phyloP scores from a whole-genome alignment of 2,329 filamentous ascomycete species.

The Hymenoscyphus scutula region DNA sequence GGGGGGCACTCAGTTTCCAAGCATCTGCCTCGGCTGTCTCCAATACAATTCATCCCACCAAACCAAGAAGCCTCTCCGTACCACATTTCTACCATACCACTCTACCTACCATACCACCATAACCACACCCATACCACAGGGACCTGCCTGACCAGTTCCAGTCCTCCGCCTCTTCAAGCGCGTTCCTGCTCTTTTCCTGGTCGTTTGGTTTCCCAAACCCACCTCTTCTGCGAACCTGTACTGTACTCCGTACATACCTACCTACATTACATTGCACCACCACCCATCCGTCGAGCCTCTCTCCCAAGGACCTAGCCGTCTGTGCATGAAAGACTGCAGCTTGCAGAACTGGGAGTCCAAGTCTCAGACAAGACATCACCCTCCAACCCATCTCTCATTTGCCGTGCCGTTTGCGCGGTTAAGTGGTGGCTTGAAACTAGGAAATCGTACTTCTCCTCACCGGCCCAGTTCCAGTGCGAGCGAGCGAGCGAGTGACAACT shows the following conservation, averaged over 20 bases:
- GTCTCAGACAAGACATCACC: conserved; percentile 21
- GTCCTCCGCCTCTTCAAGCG: conserved; percentile 15
- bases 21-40: not conserved
- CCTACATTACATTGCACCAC: not conserved
- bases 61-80: not conserved
- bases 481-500: too few species aligned
- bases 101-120: conserved; percentile 12
- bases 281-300: conserved; percentile 8
- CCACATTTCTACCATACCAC: not conserved
- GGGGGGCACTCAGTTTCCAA: not conserved
- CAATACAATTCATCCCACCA: not conserved
- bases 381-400: not conserved
- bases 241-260: not conserved
- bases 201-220: conserved; percentile 13
- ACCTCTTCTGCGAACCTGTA: conserved; percentile 8
- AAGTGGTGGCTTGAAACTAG: conserved; percentile 11
- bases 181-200: conserved; percentile 9
- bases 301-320: conserved; percentile 13
- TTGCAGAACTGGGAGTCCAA: conserved; percentile 7
- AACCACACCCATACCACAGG: conserved; percentile 17
- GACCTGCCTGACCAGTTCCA: conserved; percentile 8
- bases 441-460: not conserved
- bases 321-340: conserved; percentile 19
- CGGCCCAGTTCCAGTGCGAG: not conserved
- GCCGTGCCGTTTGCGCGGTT: conserved; percentile 24